Evolutionary conservation across 768 basidiomycete genomes (phyloP), one percentile per base, ranked within the genome.

Genomic region (Lactifluus volemus): DNA sequence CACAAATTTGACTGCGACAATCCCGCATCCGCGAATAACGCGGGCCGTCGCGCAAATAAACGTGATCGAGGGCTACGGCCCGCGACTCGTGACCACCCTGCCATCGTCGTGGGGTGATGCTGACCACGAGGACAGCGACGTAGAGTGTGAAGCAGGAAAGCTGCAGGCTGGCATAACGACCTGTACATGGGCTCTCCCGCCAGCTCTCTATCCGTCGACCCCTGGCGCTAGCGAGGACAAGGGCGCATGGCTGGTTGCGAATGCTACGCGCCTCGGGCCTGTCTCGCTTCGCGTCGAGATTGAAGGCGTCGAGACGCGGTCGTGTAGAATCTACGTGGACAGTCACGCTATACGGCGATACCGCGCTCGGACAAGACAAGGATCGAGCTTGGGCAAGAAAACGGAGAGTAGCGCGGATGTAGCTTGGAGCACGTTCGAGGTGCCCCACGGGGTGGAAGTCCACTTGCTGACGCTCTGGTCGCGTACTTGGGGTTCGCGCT

Each of bases 311-410:
- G 84, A 88, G 68, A 85, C 86, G 11, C 81, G 86, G 25, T 76
- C 76, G 17, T 90, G 89, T 68, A 70, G 79, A 53, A 64, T 91
- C 25, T 76, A 81, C 55, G 84, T 90, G 63, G 80, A 79, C 59
- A 73, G 73, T 45, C 74, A 57, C 6, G 15, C 25, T 5, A 58
- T 63, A 29, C 34, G 21, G 7, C 47, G 64, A 6, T 65, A 41
- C 29, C 58, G 64, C 47, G 62, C 54, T 34, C 62, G 58, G 1
- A 36, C 62, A 6, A 47, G 30, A 47, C 42, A 5, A 15, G 42
- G 11, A 25, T 21, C 9, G 15, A 30, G 29, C 2, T 32, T 1
- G 5, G 15, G 21, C 3, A 49, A 8, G 36, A 14, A 11, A 8
- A 21, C 32, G 17, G 14, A n/a, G 39, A 34, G 53, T 14, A 52